A percentile compares a stretch with the other conserved stretches of the same genome.
These are phyloP conservation scores for Fusarium incarnatum DNA, from an alignment of 2,329 filamentous ascomycete genomes.

Conservation along the genomic window DNA sequence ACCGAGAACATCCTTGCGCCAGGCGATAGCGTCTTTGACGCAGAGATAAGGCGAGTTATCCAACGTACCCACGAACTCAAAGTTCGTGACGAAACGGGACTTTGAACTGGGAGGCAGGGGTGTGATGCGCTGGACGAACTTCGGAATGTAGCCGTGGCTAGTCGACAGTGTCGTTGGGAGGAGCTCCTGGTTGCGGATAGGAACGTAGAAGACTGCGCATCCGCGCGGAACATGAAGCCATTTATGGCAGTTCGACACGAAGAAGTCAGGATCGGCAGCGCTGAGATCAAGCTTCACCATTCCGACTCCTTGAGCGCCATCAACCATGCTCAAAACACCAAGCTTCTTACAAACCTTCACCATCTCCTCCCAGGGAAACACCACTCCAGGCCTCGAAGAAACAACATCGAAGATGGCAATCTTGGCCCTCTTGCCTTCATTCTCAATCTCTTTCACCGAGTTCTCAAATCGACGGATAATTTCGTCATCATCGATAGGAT, in stretches of 20 bases:
- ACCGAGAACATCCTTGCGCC: constrained; percentile 74
- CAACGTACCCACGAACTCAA: constrained; percentile 81
- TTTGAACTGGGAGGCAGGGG: constrained; percentile 62
- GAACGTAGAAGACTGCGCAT: constrained; percentile 85
- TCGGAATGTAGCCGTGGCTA: constrained; percentile 78
- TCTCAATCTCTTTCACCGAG: constrained; percentile 64
- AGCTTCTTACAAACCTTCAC: constrained; percentile 72
- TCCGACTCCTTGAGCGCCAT: constrained; percentile 87
- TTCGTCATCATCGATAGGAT: constrained; percentile 77
- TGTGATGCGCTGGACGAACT: constrained; percentile 46
- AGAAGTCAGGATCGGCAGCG: constrained; percentile 82
- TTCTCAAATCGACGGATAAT: constrained; percentile 71
- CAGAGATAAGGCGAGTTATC: constrained; percentile 80
- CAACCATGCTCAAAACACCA: constrained; percentile 78
- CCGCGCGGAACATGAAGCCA: constrained; percentile 87
- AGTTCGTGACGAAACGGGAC: constrained; percentile 73
- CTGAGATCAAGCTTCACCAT: constrained; percentile 78
- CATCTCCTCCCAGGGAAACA: constrained; percentile 81
- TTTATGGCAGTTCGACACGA: constrained; percentile 89
- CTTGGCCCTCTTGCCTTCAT: constrained; percentile 70
- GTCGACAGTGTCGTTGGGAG: constrained; percentile 82
- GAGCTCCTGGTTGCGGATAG: constrained; percentile 77
- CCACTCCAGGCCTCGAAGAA: constrained; percentile 80
- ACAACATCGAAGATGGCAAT: constrained; percentile 82
- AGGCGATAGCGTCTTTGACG: constrained; percentile 76